Evolutionary conservation across 495 filamentous ascomycete genomes (phyloP).

Genomic region (Peziza echinospora): DNA sequence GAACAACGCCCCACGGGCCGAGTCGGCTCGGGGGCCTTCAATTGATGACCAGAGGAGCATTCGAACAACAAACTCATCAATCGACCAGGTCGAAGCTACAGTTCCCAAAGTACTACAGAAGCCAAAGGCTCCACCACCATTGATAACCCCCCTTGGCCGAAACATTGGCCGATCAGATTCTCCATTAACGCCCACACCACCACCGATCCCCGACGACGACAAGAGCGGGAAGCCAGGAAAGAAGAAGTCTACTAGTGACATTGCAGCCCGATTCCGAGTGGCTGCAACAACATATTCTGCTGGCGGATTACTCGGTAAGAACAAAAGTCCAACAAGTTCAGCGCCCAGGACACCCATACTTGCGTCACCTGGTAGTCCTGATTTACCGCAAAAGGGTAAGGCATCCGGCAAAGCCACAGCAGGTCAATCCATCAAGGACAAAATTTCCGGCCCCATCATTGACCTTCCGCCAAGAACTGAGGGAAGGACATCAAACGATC

Average conservation of each 20-base stretch:
- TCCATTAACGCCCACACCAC: conserved; percentile 10
- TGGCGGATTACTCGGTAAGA: conserved; percentile 1
- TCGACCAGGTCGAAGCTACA: not conserved
- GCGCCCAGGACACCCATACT: conserved; percentile 5
- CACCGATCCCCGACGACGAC: conserved; percentile 4
- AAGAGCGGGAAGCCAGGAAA: conserved; percentile 1
- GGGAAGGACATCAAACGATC: conserved; percentile 4
- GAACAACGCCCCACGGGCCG: not conserved
- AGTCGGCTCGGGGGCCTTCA: not conserved
- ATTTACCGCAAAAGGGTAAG: conserved; percentile 4
- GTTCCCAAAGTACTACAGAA: not conserved
- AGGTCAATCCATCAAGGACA: conserved; percentile 1
- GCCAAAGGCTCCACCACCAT: not conserved
- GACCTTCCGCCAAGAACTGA: conserved; percentile 13
- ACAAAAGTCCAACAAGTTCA: conserved; percentile 16
- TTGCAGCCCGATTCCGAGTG: conserved; percentile 61
- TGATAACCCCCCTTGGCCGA: not conserved
- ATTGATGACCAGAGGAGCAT: not conserved
- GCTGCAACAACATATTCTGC: conserved; percentile 60
- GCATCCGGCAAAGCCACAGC: conserved; percentile 7
- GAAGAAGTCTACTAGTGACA: conserved; percentile 19
- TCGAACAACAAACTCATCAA: not conserved
- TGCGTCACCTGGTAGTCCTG: not conserved
- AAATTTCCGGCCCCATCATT: conserved; percentile 2
- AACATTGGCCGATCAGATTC: not conserved